phyloP scores from a whole-genome alignment of 2,329 filamentous ascomycete genomes.

The Paecilomyces formosus region DNA sequence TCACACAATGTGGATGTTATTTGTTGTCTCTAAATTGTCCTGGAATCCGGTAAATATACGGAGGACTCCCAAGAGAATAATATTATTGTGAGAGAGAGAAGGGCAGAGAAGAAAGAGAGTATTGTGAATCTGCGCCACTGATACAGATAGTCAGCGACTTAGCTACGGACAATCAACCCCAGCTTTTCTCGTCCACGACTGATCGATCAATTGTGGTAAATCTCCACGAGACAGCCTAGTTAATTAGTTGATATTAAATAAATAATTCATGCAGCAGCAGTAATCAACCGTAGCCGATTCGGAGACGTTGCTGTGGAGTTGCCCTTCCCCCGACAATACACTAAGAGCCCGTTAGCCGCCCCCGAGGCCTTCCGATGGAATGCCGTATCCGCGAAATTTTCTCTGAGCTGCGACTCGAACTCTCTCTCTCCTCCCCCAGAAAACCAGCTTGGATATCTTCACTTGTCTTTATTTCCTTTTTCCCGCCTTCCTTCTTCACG shows the following conservation, averaged over 20 bases:
- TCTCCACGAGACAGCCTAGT: neutral
- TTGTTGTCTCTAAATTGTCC: no score
- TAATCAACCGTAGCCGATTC: neutral
- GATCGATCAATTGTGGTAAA: neutral
- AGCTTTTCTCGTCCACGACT: neutral
- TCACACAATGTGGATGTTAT: no score
- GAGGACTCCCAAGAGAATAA: no score
- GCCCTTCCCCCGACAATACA: slow-evolving; percentile 17
- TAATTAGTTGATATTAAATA: no score
- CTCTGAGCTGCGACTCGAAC: slow-evolving; percentile 19
- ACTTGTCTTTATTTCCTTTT: slow-evolving; percentile 12
- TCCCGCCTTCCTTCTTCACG: slow-evolving; percentile 8
- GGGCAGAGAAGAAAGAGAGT: neutral
- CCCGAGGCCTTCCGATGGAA: slow-evolving; percentile 34
- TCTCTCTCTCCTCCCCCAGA: slow-evolving; percentile 8
- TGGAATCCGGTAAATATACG: no score
- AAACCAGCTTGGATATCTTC: slow-evolving; percentile 16
- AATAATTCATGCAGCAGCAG: no score
- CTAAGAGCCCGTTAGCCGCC: neutral
- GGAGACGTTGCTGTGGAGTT: slow-evolving; percentile 2
- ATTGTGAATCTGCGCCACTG: neutral
- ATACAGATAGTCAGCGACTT: neutral
- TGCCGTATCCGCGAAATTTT: slow-evolving; percentile 38
- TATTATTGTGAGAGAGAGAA: no score
- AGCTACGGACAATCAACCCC: neutral